Conservation (phyloP, 441 rosid genomes). For the Mallotus repandus region DNA sequence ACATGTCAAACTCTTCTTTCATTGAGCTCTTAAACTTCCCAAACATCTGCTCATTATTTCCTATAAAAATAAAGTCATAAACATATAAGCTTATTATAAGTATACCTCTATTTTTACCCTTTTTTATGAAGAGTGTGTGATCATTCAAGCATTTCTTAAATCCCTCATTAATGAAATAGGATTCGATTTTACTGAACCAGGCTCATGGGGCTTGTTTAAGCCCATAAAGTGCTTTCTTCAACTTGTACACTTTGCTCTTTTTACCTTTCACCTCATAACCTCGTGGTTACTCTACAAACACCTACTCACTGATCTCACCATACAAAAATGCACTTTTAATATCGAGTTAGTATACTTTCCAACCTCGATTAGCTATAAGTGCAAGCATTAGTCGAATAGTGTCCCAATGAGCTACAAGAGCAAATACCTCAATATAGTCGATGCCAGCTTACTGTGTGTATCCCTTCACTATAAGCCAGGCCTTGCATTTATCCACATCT, state of each 20-base stretch:
- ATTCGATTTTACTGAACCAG: constrained; percentile 1
- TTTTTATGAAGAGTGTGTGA: neutral
- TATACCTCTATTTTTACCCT: neutral
- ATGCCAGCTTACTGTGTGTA: no score
- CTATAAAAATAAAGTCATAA: neutral
- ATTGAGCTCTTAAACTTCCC: no score
- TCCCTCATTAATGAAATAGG: constrained; percentile 1
- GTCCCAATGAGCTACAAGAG: no score
- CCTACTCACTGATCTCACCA: neutral
- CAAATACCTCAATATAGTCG: no score
- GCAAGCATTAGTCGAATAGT: no score
- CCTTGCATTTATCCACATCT: neutral
- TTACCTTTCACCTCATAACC: neutral
- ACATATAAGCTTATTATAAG: constrained; percentile 5
- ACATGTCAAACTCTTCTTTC: neutral
- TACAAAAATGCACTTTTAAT: constrained; percentile 8
- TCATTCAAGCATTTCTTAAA: neutral
- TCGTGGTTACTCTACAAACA: neutral
- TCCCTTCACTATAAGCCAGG: no score
- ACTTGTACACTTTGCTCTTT: neutral
- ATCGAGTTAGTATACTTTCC: neutral
- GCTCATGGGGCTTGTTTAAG: constrained; percentile 15
- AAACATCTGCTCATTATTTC: no score
- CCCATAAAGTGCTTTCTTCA: neutral
- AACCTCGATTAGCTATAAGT: neutral